phyloP scores from a whole-genome alignment of 2,329 filamentous ascomycete genomes.

The Colletotrichum endophyticum region DNA sequence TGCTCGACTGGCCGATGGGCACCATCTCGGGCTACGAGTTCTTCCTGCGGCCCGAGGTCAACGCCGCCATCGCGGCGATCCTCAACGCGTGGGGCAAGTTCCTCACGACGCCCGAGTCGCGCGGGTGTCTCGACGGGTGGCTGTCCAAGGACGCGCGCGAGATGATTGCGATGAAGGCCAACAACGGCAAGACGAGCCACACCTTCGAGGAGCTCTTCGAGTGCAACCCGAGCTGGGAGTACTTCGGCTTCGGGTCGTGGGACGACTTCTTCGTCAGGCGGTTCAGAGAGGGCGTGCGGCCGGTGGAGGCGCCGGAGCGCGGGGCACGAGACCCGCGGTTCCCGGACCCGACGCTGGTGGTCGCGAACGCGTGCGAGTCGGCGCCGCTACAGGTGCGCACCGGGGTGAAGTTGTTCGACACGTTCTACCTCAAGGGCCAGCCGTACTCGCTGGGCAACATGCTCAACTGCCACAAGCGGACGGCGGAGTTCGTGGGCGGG shows the following conservation, averaged over 20 bases:
- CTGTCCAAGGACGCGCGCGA: conserved; percentile 18
- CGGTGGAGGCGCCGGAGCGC: conserved; percentile 62
- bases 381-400: conserved; percentile 57
- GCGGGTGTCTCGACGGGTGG: conserved; percentile 24
- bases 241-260: conserved; percentile 71
- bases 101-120: conserved; percentile 26
- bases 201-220: conserved; percentile 65
- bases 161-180: conserved; percentile 37
- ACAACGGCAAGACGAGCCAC: conserved; percentile 42
- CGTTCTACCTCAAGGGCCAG: conserved; percentile 73
- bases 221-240: conserved; percentile 58
- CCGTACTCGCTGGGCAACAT: conserved; percentile 71
- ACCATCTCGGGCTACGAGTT: conserved; percentile 57
- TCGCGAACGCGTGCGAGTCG: conserved; percentile 71
- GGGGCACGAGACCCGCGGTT: conserved; percentile 23
- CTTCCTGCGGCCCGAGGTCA: conserved; percentile 58
- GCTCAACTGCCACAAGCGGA: conserved; percentile 60
- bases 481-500: conserved; percentile 62
- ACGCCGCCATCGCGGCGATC: conserved; percentile 54
- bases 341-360: conserved; percentile 31
- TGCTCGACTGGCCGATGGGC: conserved; percentile 65
- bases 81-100: conserved; percentile 47
- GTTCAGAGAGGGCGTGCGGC: conserved; percentile 58
- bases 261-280: conserved; percentile 72
- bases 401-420: conserved; percentile 59